Evolutionary conservation across 176 grass and related monocot genomes (phyloP).

Genomic region (Avena atlantica): DNA sequence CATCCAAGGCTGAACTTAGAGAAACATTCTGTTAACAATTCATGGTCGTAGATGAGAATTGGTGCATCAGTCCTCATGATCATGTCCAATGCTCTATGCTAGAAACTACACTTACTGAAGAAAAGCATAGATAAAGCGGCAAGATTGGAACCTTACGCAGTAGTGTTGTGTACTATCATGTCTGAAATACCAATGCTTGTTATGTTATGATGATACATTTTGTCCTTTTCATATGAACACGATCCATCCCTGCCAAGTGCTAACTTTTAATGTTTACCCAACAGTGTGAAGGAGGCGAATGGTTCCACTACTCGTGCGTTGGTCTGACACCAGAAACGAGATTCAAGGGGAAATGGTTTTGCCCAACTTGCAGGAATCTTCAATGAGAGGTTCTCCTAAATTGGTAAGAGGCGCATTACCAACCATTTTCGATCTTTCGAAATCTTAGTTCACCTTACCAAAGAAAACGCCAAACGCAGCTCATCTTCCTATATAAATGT

Average conservation of each 20-base stretch:
- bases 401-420: conserved; percentile 43
- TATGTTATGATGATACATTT: conserved; percentile 1
- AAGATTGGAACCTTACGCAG: neutral
- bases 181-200: conserved; percentile 1
- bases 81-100: conserved; percentile 1
- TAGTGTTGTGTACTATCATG: neutral
- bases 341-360: conserved; percentile 99
- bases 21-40: conserved; percentile 20
- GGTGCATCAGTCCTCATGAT: conserved; percentile 3
- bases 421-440: conserved; percentile 8
- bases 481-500: conserved; percentile 19
- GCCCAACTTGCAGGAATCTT: conserved; percentile 90
- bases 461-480: neutral
- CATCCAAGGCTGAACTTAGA: conserved; percentile 5
- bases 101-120: neutral
- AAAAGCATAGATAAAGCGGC: conserved; percentile 6
- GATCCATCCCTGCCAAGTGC: conserved; percentile 16
- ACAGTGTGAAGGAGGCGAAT: conserved; percentile 99
- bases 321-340: conserved; percentile 96
- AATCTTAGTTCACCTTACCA: conserved; percentile 21
- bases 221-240: neutral
- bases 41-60: neutral
- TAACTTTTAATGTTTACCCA: conserved; percentile 39
- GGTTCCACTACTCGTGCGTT: conserved; percentile 98
- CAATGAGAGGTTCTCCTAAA: conserved; percentile 45